Base-by-base conservation (phyloP, 345 rosid species). In the Syzygium grande region DNA sequence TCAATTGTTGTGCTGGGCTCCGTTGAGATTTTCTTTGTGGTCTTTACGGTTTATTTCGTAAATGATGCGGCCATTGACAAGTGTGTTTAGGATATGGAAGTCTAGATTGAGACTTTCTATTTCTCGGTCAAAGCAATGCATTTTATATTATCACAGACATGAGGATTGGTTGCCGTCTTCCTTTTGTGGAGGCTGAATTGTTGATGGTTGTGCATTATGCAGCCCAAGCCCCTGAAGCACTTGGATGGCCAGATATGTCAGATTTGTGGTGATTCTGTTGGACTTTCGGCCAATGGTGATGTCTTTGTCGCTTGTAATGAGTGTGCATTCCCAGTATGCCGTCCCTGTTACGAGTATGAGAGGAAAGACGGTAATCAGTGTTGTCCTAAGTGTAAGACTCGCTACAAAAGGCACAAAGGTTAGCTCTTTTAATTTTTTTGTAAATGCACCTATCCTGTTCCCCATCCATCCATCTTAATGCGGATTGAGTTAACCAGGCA, bases 351-450 rank as follows among this genome's bases (percentile, higher is more conserved):
- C 29, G 99, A 98, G 92, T 98, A 98, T 85, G 99, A 98, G 91
- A 94, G 99, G 86, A 98, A 97, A 91, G 99, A 98, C 89, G 99
- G 99, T 59, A 97, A 98, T 87, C 99, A 95, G 92, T 93, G 95
- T 86, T 98, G 99, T 90, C 99, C 99, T 13, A 98, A 98, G 90
- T 98, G 99, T 96, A 98, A 98, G 95, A 98, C 99, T 90, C 95
- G 99, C 91, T 98, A 97, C 91, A 95, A 89, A 89, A 94, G 99
- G 88, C 99, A 94, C 89, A 96, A 95, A 92, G 99, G 99, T 96
- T 78, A 54, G 93, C 84, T 38, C 65, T 87, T 55, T 27, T 85
- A 51, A 85, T 54, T 68, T 53, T 19, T 30, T 88, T 9, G 49
- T 73, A 73, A 19, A 38, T 73, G 80, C 13, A 10, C 80, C 49